Conservation (phyloP, 2,329 filamentous ascomycete genomes). For the Thelonectria blattea region DNA sequence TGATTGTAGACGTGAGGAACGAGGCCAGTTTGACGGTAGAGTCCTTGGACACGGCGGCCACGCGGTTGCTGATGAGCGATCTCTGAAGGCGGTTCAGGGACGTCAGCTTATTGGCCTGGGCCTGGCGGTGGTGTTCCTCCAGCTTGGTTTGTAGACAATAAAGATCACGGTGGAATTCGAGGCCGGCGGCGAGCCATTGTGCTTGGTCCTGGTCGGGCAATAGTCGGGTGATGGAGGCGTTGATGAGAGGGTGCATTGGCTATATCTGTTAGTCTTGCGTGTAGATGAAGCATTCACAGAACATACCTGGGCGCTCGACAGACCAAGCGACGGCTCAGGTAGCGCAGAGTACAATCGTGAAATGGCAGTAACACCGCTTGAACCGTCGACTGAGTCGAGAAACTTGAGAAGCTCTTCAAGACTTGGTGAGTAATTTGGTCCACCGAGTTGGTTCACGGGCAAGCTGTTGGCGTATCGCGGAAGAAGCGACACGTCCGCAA, state of each 20-base stretch:
- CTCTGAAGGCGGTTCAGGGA: slow-evolving; percentile 66
- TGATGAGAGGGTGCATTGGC: slow-evolving; percentile 66
- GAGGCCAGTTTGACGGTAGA: slow-evolving; percentile 61
- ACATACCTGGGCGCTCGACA: slow-evolving; percentile 54
- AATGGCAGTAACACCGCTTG: slow-evolving; percentile 41
- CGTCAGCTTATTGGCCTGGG: slow-evolving; percentile 56
- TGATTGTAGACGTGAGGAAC: slow-evolving; percentile 56
- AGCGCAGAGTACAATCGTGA: slow-evolving; percentile 45
- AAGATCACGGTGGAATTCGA: slow-evolving; percentile 57
- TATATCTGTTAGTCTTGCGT: slow-evolving; percentile 39
- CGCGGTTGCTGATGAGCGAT: slow-evolving; percentile 60
- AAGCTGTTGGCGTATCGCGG: slow-evolving; percentile 40
- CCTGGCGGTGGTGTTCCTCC: slow-evolving; percentile 48
- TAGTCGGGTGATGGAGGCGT: slow-evolving; percentile 57
- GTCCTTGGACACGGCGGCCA: slow-evolving; percentile 64
- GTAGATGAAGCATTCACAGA: background rate
- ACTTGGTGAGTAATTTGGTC: slow-evolving; percentile 16
- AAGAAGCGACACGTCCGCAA: slow-evolving; percentile 52
- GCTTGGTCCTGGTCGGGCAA: slow-evolving; percentile 45
- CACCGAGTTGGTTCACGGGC: slow-evolving; percentile 13
- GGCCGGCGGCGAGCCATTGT: slow-evolving; percentile 59
- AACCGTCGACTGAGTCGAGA: slow-evolving; percentile 42
- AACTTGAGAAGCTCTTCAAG: slow-evolving; percentile 40
- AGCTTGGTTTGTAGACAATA: slow-evolving; percentile 50
- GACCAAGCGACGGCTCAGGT: slow-evolving; percentile 34